These are phyloP conservation scores for Angomonas deanei DNA, from an alignment of 208 protist genomes.

Conservation along the genomic window DNA sequence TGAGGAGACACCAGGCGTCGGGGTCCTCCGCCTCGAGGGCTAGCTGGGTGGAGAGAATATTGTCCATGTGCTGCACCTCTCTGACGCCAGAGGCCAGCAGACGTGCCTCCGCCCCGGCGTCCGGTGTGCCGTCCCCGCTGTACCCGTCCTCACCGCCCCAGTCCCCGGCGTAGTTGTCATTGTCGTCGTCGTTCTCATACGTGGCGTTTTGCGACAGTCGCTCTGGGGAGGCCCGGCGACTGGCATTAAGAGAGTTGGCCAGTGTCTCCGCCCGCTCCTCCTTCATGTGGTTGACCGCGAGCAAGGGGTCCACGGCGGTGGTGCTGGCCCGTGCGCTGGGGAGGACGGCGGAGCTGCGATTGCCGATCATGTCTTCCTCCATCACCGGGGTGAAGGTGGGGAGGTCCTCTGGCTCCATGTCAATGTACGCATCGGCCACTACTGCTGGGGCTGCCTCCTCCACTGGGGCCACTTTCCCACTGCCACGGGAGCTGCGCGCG, in stretches of 20 bases:
- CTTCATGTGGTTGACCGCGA: constrained; percentile 31
- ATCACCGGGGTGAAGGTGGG: neutral
- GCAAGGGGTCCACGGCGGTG: constrained; percentile 33
- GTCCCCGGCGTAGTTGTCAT: constrained; percentile 6
- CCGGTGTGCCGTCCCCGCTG: constrained; percentile 13
- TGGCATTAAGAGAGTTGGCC: neutral
- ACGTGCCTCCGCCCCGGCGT: constrained; percentile 34
- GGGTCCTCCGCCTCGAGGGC: constrained; percentile 79
- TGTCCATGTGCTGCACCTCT: constrained; percentile 64
- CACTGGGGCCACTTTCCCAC: neutral
- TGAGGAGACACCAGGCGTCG: constrained; percentile 60
- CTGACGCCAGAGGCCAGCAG: constrained; percentile 52
- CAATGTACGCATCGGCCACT: neutral
- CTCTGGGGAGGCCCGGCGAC: neutral
- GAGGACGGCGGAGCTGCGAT: neutral
- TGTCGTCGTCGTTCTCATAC: constrained; percentile 8
- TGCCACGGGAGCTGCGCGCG: neutral
- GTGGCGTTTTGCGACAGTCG: neutral
- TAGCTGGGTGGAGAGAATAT: constrained; percentile 41
- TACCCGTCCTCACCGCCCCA: constrained; percentile 14
- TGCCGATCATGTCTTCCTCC: neutral
- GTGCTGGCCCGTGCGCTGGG: constrained; percentile 11
- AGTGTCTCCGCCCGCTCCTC: neutral
- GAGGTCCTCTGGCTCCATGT: neutral
- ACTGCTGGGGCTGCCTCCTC: neutral